Evolutionary conservation across 2,329 filamentous ascomycete species (phyloP), one percentile per base, ranked within the genome.

Genomic region (Stachybotrys elegans): DNA sequence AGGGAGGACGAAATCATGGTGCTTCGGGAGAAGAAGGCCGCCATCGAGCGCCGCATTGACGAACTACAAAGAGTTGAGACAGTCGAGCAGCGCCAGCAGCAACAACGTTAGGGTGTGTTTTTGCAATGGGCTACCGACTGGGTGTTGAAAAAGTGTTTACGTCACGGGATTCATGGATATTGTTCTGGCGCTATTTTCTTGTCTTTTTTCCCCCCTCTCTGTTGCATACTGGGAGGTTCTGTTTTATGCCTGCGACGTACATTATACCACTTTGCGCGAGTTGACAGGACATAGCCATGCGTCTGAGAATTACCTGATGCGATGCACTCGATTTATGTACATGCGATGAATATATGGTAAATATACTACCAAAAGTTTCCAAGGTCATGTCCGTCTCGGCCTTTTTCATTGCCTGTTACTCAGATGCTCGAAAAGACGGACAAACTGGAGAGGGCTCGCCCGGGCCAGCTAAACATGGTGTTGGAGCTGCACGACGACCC

Each of bases 401-500:
- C n/a, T n/a, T n/a, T n/a, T n/a, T n/a, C n/a, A n/a, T n/a, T n/a
- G n/a, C n/a, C n/a, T n/a, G n/a, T n/a, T n/a, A n/a, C 9, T 40
- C 22, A 22, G 21, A 40, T 40, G 14, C 21, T n/a, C 14, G 37
- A 40, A 50, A 84, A 81, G 2, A 78, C 78, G 25, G 67, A 63
- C 54, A 84, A 57, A 57, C 81, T 84, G 12, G 69, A 73, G 51
- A 79, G 67, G 5, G 73, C 78, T 43, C 69, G 70, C 4, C 79
- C 75, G 3, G 69, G 68, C 50, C 68, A 72, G 45, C 71, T 66
- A 42, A 86, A 80, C 72, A 86, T 71, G 36, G 81, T 68, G 60
- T 83, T 85, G 52, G 79, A 79, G 16, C 69, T 66, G 56, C 83
- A 86, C 34, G 79, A 83, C 16, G 81, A 84, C 2, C 83, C 83